A percentile compares a stretch with the other conserved stretches of the same genome.
Evolutionary conservation across 768 basidiomycete species (phyloP).

Genomic region (Mycena indigotica): DNA sequence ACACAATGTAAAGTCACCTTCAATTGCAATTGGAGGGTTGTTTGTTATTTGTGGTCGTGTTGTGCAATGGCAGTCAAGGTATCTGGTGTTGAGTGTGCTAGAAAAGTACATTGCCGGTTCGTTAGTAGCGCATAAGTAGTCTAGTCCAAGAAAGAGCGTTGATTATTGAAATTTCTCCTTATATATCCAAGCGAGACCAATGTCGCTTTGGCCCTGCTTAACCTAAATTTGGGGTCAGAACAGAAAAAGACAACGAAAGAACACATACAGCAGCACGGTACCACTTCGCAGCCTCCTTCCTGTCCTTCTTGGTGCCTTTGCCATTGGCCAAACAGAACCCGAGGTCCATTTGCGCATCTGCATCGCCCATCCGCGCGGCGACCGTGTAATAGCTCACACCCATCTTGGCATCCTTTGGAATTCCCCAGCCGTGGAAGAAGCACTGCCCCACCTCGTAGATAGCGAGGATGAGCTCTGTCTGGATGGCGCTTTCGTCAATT

Average conservation of each 20-base stretch:
- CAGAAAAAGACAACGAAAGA: background rate
- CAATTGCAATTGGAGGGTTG: too few relatives aligned
- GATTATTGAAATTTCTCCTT: conserved; percentile 75
- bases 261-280: conserved; percentile 81
- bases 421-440: conserved; percentile 93
- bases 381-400: conserved; percentile 86
- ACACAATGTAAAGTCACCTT: too few relatives aligned
- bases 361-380: conserved; percentile 82
- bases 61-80: too few relatives aligned
- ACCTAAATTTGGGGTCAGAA: conserved; percentile 29
- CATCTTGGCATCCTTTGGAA: conserved; percentile 86
- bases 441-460: conserved; percentile 93
- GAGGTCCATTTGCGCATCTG: conserved; percentile 84
- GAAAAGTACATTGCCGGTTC: too few relatives aligned
- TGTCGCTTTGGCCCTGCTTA: conserved; percentile 73
- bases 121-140: too few relatives aligned
- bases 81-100: too few relatives aligned
- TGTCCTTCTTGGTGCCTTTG: conserved; percentile 87
- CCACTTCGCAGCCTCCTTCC: conserved; percentile 85
- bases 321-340: conserved; percentile 86
- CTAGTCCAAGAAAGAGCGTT: too few relatives aligned
- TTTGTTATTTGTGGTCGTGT: too few relatives aligned
- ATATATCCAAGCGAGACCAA: conserved; percentile 90
- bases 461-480: conserved; percentile 84
- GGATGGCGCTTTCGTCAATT: conserved; percentile 53